A percentile compares a stretch with the other conserved stretches of the same genome.
Conservation (phyloP, 805 yeast species). For the Saccharomyces paradoxus region DNA sequence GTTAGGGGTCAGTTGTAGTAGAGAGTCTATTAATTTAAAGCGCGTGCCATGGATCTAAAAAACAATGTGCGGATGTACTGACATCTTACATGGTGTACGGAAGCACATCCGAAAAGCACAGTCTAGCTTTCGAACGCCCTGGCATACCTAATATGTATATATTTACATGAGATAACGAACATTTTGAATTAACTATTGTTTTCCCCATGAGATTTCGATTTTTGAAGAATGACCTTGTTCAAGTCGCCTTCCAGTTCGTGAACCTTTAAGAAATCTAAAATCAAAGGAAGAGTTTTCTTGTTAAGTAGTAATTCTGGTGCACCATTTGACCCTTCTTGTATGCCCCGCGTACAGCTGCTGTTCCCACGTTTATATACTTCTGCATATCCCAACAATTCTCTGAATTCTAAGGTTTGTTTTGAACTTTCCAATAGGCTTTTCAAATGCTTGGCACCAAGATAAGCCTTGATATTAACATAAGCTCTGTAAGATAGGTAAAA, state of each 20-base stretch:
- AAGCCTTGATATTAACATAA: constrained; percentile 78
- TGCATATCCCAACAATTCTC: constrained; percentile 28
- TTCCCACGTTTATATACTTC: constrained; percentile 1
- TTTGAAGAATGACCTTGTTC: constrained; percentile 47
- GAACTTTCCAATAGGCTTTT: constrained; percentile 42
- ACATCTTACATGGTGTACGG: neutral
- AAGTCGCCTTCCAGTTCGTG: constrained; percentile 38
- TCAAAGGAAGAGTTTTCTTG: constrained; percentile 37
- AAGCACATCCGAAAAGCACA: neutral
- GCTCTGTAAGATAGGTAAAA: constrained; percentile 73
- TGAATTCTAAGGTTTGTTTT: constrained; percentile 33
- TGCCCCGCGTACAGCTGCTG: neutral
- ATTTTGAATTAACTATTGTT: neutral
- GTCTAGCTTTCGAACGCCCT: neutral
- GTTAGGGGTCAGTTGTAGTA: neutral
- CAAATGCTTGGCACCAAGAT: constrained; percentile 64
- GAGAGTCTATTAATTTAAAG: neutral
- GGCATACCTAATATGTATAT: neutral
- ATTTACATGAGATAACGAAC: neutral
- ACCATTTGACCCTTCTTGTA: neutral
- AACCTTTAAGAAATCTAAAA: constrained; percentile 40
- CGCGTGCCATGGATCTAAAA: neutral
- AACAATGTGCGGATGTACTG: neutral
- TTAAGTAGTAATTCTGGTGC: constrained; percentile 29
- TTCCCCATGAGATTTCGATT: constrained; percentile 15